These are phyloP conservation scores for Ogataea sp. DNA, from an alignment of 805 yeast species.

Conservation along the genomic window DNA sequence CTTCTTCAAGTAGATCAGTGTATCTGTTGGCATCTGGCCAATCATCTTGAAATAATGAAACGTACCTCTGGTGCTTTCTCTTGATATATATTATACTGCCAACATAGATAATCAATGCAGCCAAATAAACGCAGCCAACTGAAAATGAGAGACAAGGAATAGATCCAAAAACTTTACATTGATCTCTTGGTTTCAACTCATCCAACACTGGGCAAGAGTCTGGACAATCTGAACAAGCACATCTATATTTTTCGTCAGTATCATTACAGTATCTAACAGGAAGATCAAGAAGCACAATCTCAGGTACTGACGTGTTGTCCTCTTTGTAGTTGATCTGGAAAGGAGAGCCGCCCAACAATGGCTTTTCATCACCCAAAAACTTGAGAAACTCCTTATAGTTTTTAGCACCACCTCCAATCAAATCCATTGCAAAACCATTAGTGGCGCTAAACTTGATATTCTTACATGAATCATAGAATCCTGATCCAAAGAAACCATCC, in stretches of 20 bases:
- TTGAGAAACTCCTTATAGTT: constrained; percentile 66
- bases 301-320: constrained; percentile 25
- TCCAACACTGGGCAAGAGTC: constrained; percentile 67
- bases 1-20: constrained; percentile 14
- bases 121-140: constrained; percentile 43
- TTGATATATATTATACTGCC: background rate
- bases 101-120: constrained; percentile 6
- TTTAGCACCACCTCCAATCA: constrained; percentile 95
- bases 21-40: constrained; percentile 6
- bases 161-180: constrained; percentile 47
- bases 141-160: constrained; percentile 70
- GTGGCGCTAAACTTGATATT: constrained; percentile 89
- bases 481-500: constrained; percentile 49
- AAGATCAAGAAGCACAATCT: constrained; percentile 22
- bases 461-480: constrained; percentile 77
- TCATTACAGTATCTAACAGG: constrained; percentile 48
- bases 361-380: constrained; percentile 92
- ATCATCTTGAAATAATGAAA: constrained; percentile 7
- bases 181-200: constrained; percentile 26
- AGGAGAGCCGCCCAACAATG: constrained; percentile 90
- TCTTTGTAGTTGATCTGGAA: constrained; percentile 82
- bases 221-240: constrained; percentile 90
- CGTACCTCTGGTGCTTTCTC: background rate
- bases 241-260: constrained; percentile 43
- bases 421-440: constrained; percentile 93